Evolutionary conservation across 257 asterid species (phyloP).

Genomic region (Lycium ferocissimum): DNA sequence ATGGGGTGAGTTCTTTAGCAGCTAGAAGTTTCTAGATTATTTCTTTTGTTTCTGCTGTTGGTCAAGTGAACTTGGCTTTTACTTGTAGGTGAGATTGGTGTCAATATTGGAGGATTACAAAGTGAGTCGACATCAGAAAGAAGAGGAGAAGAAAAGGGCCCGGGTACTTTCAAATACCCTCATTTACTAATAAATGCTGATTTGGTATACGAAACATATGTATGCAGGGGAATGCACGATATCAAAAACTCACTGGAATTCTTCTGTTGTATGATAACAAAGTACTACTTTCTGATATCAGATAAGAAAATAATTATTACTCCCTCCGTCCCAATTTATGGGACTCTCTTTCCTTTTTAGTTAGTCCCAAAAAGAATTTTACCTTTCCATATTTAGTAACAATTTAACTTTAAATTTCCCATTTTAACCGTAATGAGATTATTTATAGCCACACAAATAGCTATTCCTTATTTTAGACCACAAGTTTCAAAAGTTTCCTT

Average conservation of each 20-base stretch:
- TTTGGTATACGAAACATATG: background rate
- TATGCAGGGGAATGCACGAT: background rate
- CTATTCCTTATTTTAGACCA: too few relatives aligned
- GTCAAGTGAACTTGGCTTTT: background rate
- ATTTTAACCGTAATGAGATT: too few relatives aligned
- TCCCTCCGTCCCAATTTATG: too few relatives aligned
- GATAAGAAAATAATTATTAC: too few relatives aligned
- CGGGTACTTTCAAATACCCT: conserved; percentile 55
- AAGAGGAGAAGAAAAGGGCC: conserved; percentile 81
- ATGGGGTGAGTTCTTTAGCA: conserved; percentile 69
- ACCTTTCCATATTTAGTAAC: too few relatives aligned
- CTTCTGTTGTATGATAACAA: background rate
- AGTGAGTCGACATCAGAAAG: conserved; percentile 74
- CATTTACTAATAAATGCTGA: conserved; percentile 7
- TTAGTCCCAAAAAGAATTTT: too few relatives aligned
- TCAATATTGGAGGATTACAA: conserved; percentile 91
- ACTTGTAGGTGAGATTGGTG: conserved; percentile 77
- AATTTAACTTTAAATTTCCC: too few relatives aligned
- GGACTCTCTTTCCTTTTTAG: too few relatives aligned
- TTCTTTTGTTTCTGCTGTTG: conserved; percentile 7
- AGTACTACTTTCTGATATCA: background rate
- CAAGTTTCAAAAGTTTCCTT: too few relatives aligned
- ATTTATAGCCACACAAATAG: too few relatives aligned
- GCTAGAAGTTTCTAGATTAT: conserved; percentile 22
- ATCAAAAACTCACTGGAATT: background rate